Base-by-base conservation (phyloP, 75 land plant genomes). In the Cunninghamia lanceolata region DNA sequence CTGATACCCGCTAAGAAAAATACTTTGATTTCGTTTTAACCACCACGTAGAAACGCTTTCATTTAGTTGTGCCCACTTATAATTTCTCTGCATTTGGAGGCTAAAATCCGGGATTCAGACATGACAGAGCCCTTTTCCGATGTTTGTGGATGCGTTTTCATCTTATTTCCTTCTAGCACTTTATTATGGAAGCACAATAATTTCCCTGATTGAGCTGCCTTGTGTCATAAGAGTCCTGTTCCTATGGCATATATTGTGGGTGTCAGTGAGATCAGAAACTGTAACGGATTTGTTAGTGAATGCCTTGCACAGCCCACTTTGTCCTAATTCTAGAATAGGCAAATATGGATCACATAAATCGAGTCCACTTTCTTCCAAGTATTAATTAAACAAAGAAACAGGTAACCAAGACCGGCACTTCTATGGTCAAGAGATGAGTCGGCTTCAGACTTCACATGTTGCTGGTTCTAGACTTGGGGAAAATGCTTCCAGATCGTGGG, bases 351-450 rank as follows among this genome's bases (percentile, higher is more conserved):
- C 52, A 40, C 43, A n/a, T 43, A 45, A 19, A n/a, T 80, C 47
- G n/a, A 80, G 52, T 30, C 82, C 25, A 45, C 34, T 80, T 80
- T 80, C 50, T 80, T 45, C 82, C n/a, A 79, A 42, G 28, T 79
- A 16, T 43, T 42, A 28, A 28, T 42, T 19, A 79, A 79, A 39
- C 40, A 76, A 19, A 76, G 21, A 40, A 15, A 54, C 59, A 54
- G 59, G 59, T 59, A 17, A 21, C 25, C 68, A 6, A 63, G 68
- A 63, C 28, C n/a, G 68, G 68, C 68, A 63, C 28, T 25, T 63
- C 9, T 21, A 25, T 28, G 75, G 9, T 34, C 75, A 34, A 73
- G 35, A 11, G 16, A 73, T 71, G 25, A 19, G 25, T 25, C 9
- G 25, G 68, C 68, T 28, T n/a, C 8, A 63, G 2, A 25, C 68